phyloP scores from a whole-genome alignment of 352 stramenopile species.

The Globisporangium viniferum region DNA sequence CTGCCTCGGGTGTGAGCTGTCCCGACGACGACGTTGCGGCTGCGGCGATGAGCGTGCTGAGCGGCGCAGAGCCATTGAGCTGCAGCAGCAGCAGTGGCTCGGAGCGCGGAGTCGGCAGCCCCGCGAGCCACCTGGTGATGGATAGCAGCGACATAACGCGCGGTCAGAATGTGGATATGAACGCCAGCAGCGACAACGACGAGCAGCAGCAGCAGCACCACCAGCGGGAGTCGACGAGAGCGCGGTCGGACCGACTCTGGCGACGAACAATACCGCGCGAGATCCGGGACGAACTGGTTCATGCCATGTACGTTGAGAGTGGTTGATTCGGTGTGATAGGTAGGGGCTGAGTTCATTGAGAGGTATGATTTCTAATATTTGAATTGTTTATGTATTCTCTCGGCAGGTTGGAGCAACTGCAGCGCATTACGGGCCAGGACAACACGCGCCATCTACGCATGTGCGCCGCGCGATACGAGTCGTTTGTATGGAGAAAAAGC shows the following conservation, averaged over 20 bases:
- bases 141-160: background rate
- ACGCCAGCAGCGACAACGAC: conserved; percentile 7
- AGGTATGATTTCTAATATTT: background rate
- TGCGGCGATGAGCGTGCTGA: conserved; percentile 17
- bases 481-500: conserved; percentile 69
- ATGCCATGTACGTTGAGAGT: conserved; percentile 25
- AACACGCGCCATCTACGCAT: conserved; percentile 52
- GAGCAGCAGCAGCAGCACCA: background rate
- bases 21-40: conserved; percentile 10
- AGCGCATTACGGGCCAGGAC: conserved; percentile 52
- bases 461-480: conserved; percentile 66
- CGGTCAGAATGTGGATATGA: background rate
- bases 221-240: background rate
- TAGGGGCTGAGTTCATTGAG: background rate
- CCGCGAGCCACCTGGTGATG: background rate
- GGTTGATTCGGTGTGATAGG: background rate
- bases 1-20: conserved; percentile 13
- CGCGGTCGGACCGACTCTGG: conserved; percentile 16
- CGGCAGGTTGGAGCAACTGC: conserved; percentile 34
- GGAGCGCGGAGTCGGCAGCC: background rate
- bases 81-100: conserved; percentile 4
- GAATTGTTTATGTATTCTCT: background rate
- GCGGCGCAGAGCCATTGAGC: conserved; percentile 4
- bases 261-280: conserved; percentile 19
- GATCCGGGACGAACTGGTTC: conserved; percentile 27